phyloP scores from a whole-genome alignment of 139 green algal genomes.

The Picochlorum sp. region DNA sequence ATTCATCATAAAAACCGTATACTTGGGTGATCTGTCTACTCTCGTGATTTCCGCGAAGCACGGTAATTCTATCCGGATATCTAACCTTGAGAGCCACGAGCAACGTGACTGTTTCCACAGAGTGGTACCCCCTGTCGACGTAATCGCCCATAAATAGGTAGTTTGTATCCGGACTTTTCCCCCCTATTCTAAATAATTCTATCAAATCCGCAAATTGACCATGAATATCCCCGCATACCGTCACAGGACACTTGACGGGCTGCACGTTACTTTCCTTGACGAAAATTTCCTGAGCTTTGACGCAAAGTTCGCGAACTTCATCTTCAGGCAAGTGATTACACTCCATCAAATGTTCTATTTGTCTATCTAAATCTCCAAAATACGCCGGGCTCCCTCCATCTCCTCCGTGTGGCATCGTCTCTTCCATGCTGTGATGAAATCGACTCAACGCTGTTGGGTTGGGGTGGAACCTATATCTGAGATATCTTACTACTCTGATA shows the following conservation, averaged over 20 bases:
- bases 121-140: constrained; percentile 96
- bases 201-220: constrained; percentile 96
- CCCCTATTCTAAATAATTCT: constrained; percentile 92
- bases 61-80: constrained; percentile 92
- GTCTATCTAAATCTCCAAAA: constrained; percentile 60
- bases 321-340: constrained; percentile 84
- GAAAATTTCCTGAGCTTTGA: constrained; percentile 87
- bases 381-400: neutral
- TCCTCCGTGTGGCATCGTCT: constrained; percentile 14
- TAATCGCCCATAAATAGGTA: constrained; percentile 99
- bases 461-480: too few relatives aligned
- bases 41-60: constrained; percentile 97
- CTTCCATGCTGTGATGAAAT: neutral
- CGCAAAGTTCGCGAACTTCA: constrained; percentile 87
- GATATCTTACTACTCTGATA: too few relatives aligned
- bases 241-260: constrained; percentile 89
- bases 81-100: constrained; percentile 88
- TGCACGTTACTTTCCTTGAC: constrained; percentile 92
- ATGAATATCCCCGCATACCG: constrained; percentile 94
- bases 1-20: constrained; percentile 99
- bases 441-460: too few relatives aligned
- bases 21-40: constrained; percentile 94
- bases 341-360: constrained; percentile 80
- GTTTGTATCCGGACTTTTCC: constrained; percentile 94
- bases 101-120: constrained; percentile 89